Conservation (phyloP, 805 yeast species). For the Monosporozyma yasuniensis region DNA sequence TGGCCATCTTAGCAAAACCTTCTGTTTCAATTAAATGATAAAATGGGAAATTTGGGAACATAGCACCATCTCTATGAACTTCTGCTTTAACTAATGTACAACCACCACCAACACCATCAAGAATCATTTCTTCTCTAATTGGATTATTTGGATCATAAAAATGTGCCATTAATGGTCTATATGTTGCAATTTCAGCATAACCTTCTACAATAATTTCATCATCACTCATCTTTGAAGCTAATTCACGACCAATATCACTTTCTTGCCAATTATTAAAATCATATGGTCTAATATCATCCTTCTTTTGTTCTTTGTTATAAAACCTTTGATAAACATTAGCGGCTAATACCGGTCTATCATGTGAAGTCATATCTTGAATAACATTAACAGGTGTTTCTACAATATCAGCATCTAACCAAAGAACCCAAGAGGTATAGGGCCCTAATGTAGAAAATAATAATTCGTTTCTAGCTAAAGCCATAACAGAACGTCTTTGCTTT, state of each 20-base stretch:
- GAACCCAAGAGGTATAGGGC: constrained; percentile 87
- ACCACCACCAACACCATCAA: constrained; percentile 98
- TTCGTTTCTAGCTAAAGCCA: constrained; percentile 94
- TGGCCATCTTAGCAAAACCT: constrained; percentile 98
- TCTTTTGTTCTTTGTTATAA: constrained; percentile 48
- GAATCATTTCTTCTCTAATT: constrained; percentile 56
- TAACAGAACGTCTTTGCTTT: constrained; percentile 76
- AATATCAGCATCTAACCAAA: constrained; percentile 95
- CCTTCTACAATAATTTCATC: constrained; percentile 96
- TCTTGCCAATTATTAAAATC: constrained; percentile 96
- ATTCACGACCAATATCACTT: constrained; percentile 64
- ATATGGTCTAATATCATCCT: constrained; percentile 66
- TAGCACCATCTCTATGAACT: constrained; percentile 98
- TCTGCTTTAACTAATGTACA: constrained; percentile 93
- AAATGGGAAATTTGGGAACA: constrained; percentile 98
- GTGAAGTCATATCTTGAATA: constrained; percentile 78
- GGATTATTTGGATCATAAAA: constrained; percentile 63
- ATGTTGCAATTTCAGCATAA: constrained; percentile 86
- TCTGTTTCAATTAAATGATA: constrained; percentile 95
- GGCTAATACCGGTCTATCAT: constrained; percentile 77
- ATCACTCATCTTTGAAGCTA: constrained; percentile 65
- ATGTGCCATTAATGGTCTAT: constrained; percentile 89
- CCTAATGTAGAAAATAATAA: constrained; percentile 79
- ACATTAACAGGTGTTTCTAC: constrained; percentile 78
- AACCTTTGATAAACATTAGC: constrained; percentile 92